Percentiles rank a stretch among this genome's conserved stretches.
phyloP scores from a whole-genome alignment of 768 basidiomycete species.

The Pisolithus tinctorius region DNA sequence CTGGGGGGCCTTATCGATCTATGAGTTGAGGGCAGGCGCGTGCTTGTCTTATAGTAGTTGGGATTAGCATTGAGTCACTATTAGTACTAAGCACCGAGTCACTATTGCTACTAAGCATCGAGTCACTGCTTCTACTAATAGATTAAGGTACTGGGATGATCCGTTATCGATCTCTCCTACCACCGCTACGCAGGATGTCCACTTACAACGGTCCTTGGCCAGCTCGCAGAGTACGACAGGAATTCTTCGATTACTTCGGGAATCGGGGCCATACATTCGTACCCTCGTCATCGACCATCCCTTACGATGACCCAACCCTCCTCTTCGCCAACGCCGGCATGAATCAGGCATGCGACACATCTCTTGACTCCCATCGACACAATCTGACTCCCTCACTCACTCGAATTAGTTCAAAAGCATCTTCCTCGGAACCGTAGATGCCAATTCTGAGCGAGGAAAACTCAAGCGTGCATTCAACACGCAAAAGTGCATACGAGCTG shows the following conservation, averaged over 20 bases:
- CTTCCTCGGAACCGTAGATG: slow-evolving; percentile 97
- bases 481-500: slow-evolving; percentile 98
- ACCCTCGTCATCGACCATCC: slow-evolving; percentile 87
- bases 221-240: slow-evolving; percentile 74
- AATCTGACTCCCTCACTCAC: slow-evolving; percentile 8
- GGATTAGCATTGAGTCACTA: background rate
- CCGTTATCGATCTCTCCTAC: slow-evolving; percentile 18
- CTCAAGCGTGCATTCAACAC: slow-evolving; percentile 91
- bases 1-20: slow-evolving; percentile 35
- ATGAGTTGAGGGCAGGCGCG: slow-evolving; percentile 35
- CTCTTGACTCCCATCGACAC: background rate
- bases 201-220: slow-evolving; percentile 54
- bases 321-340: slow-evolving; percentile 98
- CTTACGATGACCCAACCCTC: slow-evolving; percentile 95
- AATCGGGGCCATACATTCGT: slow-evolving; percentile 80
- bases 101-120: background rate
- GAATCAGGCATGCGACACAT: slow-evolving; percentile 61
- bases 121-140: background rate
- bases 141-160: background rate
- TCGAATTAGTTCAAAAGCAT: slow-evolving; percentile 80
- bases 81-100: background rate
- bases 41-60: background rate
- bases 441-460: slow-evolving; percentile 84
- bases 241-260: slow-evolving; percentile 88
- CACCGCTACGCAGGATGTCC: slow-evolving; percentile 17